Evolutionary conservation across 2,329 filamentous ascomycete genomes (phyloP).

Genomic region (Fusarium armeniacum): DNA sequence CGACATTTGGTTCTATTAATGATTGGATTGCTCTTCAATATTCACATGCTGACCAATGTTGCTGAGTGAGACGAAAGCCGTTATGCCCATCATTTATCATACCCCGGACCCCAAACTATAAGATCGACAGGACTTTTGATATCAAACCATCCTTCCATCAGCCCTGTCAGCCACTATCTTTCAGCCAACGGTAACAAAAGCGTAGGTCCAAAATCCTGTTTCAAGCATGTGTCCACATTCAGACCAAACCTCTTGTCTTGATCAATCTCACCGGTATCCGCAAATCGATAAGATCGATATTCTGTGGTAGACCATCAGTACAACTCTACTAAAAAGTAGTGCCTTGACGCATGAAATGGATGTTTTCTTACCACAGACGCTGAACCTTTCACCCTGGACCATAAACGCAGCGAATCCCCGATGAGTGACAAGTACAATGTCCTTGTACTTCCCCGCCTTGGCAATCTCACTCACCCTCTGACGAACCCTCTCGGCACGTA

Average conservation of each 20-base stretch:
- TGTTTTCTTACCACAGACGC: conserved; percentile 37
- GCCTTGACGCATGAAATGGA: background rate
- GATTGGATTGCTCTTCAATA: background rate
- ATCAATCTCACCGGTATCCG: conserved; percentile 9
- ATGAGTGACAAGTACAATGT: conserved; percentile 42
- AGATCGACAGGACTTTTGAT: conserved; percentile 9
- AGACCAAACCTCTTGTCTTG: conserved; percentile 14
- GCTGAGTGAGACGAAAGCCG: conserved; percentile 26
- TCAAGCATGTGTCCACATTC: conserved; percentile 30
- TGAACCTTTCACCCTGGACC: conserved; percentile 38
- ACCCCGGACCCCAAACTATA: background rate
- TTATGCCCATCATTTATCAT: background rate
- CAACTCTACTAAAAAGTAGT: rapidly evolving
- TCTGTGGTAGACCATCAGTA: conserved; percentile 19
- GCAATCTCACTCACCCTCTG: conserved; percentile 24
- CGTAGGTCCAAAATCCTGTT: conserved; percentile 42
- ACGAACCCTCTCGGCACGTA: conserved; percentile 42
- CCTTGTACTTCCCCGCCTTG: conserved; percentile 22
- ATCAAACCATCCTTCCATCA: background rate
- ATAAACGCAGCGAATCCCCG: conserved; percentile 43
- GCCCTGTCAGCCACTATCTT: background rate
- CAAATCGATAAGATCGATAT: conserved; percentile 38
- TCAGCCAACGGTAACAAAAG: conserved; percentile 22
- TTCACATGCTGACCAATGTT: background rate
- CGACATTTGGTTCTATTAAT: background rate